phyloP scores from a whole-genome alignment of 371 early-diverging fungal genomes.

The Mucor saturninus region DNA sequence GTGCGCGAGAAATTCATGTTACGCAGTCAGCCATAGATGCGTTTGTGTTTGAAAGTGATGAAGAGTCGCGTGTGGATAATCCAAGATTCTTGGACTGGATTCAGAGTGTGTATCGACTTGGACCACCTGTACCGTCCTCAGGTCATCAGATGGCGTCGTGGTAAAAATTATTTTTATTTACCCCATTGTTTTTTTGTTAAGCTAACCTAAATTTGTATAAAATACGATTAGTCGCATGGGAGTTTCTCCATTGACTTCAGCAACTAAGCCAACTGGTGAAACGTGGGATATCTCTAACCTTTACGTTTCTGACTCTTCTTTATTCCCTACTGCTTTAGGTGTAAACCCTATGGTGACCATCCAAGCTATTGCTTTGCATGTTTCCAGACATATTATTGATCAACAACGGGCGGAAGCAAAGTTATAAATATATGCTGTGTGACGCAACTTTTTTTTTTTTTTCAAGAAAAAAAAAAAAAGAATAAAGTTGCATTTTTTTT shows the following conservation, averaged over 20 bases:
- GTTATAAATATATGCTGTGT: background rate
- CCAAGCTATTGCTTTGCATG: conserved; percentile 36
- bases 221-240: conserved; percentile 77
- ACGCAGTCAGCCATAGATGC: background rate
- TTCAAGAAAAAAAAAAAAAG: background rate
- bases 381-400: conserved; percentile 31
- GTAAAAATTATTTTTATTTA: conserved; percentile 35
- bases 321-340: conserved; percentile 71
- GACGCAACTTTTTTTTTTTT: too few relatives aligned
- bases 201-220: conserved; percentile 40
- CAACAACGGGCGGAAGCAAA: background rate
- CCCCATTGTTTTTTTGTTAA: background rate
- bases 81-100: conserved; percentile 39
- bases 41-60: conserved; percentile 33
- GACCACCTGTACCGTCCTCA: conserved; percentile 25
- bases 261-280: conserved; percentile 60
- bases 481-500: too few relatives aligned
- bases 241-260: conserved; percentile 50
- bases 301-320: conserved; percentile 70
- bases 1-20: conserved; percentile 52
- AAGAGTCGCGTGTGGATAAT: conserved; percentile 41
- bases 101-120: conserved; percentile 32
- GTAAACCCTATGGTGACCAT: conserved; percentile 73
- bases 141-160: conserved; percentile 75
- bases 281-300: conserved; percentile 72